These are phyloP conservation scores for Cystobasidiopsis lactophilus DNA, from an alignment of 768 basidiomycete genomes.

Conservation along the genomic window DNA sequence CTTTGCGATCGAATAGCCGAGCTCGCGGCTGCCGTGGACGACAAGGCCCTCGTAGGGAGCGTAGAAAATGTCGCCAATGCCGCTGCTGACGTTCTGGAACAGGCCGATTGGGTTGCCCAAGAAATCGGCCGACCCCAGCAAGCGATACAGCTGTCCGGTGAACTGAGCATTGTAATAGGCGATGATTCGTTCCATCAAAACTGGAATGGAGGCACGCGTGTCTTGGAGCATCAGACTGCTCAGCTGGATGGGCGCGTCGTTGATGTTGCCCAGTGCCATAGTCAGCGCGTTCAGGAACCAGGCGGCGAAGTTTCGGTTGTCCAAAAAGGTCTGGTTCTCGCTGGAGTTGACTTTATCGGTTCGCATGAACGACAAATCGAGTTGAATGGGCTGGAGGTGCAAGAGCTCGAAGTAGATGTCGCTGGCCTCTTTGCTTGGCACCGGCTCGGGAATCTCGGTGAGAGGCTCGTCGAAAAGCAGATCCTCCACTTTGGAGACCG, in stretches of 20 bases:
- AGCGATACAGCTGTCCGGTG: conserved; percentile 77
- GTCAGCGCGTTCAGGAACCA: conserved; percentile 83
- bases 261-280: conserved; percentile 91
- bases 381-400: conserved; percentile 76
- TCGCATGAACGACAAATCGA: conserved; percentile 89
- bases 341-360: conserved; percentile 82
- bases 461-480: conserved; percentile 33
- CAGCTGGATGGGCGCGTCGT: conserved; percentile 79
- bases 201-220: conserved; percentile 64
- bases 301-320: conserved; percentile 61
- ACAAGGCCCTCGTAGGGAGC: conserved; percentile 93
- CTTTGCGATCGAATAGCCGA: conserved; percentile 32
- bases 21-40: conserved; percentile 81
- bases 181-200: conserved; percentile 58
- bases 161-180: conserved; percentile 89
- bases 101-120: conserved; percentile 75
- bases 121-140: conserved; percentile 95
- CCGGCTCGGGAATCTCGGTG: conserved; percentile 31
- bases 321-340: conserved; percentile 22
- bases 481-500: conserved; percentile 26
- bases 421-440: conserved; percentile 27
- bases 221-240: conserved; percentile 88
- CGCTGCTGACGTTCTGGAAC: conserved; percentile 94
- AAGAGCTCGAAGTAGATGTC: conserved; percentile 89
- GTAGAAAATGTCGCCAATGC: conserved; percentile 94